These are phyloP conservation scores for Ceratocystis eucalypticola DNA, from an alignment of 2,329 filamentous ascomycete species.

Conservation along the genomic window DNA sequence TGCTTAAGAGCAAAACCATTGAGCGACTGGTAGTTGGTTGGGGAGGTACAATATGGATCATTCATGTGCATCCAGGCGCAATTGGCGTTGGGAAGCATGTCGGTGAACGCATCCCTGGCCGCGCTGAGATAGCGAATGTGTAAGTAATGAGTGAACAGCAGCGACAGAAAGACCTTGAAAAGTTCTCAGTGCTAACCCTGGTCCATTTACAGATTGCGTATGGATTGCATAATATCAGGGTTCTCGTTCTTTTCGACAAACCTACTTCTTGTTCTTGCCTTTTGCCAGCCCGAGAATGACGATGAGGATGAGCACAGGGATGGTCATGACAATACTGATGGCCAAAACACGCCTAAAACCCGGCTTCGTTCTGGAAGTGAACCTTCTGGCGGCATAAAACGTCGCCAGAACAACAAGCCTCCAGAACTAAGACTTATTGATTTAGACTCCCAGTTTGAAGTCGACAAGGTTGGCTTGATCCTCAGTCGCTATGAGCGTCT, in stretches of 20 bases:
- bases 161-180: background rate
- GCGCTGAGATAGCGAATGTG: constrained; percentile 86
- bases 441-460: constrained; percentile 69
- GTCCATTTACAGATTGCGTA: constrained; percentile 54
- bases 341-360: constrained; percentile 21
- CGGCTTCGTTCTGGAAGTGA: constrained; percentile 37
- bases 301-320: constrained; percentile 33
- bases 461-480: constrained; percentile 74
- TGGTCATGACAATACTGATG: background rate
- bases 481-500: constrained; percentile 79
- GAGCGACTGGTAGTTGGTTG: constrained; percentile 87
- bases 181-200: constrained; percentile 21
- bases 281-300: constrained; percentile 62
- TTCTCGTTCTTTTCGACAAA: constrained; percentile 92
- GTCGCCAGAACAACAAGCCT: constrained; percentile 64
- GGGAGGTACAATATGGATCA: constrained; percentile 92
- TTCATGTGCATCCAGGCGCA: constrained; percentile 74
- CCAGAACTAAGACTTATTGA: constrained; percentile 89
- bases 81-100: constrained; percentile 50
- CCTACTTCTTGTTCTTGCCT: constrained; percentile 81
- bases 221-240: constrained; percentile 95
- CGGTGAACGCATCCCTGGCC: constrained; percentile 59
- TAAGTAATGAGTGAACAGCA: constrained; percentile 35
- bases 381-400: constrained; percentile 50
- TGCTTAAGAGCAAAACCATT: constrained; percentile 32